These are phyloP conservation scores for Solanum ossicruentum DNA, from an alignment of 257 asterid genomes.

Conservation along the genomic window DNA sequence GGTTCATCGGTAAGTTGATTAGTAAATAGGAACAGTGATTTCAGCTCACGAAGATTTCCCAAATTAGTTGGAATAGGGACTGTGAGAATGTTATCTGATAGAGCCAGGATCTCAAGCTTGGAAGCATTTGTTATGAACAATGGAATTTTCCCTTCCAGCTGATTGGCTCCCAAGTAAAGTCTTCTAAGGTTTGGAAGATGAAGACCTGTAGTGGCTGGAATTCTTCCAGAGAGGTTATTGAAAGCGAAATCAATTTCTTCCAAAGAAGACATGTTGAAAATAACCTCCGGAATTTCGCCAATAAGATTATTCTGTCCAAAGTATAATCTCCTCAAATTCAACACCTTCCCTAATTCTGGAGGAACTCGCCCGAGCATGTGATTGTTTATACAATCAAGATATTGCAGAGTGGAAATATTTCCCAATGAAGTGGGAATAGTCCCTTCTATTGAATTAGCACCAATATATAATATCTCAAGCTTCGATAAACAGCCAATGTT, in stretches of 20 bases:
- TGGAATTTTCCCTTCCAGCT: neutral
- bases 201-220: conserved; percentile 7
- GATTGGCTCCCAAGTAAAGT: conserved; percentile 1
- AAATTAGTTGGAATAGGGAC: conserved; percentile 17
- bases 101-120: neutral
- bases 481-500: conserved; percentile 14
- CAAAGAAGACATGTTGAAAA: conserved; percentile 22
- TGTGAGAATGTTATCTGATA: conserved; percentile 1
- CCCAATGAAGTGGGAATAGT: neutral
- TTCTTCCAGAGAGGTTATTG: conserved; percentile 8
- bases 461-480: conserved; percentile 4
- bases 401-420: conserved; percentile 9
- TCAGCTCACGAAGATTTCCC: conserved; percentile 12
- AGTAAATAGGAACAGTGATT: neutral
- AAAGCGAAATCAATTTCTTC: neutral
- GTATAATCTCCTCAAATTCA: no score
- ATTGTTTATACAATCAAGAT: neutral
- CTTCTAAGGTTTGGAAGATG: conserved; percentile 13
- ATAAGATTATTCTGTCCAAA: no score
- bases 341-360: no score
- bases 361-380: conserved; percentile 3
- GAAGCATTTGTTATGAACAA: neutral
- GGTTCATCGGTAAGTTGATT: conserved; percentile 8
- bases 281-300: neutral
- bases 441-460: conserved; percentile 1